Percentiles rank a stretch among this genome's conserved stretches.
Conservation (phyloP, 2,329 filamentous ascomycete species). For the Aspergillus arachidicola region DNA sequence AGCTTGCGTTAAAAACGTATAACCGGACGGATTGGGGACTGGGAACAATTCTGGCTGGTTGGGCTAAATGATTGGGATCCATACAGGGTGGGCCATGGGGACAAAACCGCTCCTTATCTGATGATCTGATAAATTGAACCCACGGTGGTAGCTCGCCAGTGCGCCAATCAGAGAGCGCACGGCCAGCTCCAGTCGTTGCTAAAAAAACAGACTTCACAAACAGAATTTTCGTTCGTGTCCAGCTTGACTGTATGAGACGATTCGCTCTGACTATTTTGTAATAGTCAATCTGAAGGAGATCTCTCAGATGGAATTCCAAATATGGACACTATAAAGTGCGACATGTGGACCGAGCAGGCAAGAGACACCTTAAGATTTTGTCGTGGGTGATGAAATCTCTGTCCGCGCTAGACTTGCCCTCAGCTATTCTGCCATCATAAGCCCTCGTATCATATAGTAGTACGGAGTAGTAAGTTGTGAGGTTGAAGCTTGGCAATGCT, state of each 20-base stretch:
- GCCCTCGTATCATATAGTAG: not conserved
- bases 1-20: not conserved
- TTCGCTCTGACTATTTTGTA: not conserved
- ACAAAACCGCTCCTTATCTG: slow-evolving; percentile 5
- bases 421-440: not conserved
- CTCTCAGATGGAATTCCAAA: not conserved
- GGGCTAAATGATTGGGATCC: not conserved
- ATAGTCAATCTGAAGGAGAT: not conserved
- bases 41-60: not conserved
- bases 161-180: not conserved
- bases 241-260: not conserved
- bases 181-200: not conserved
- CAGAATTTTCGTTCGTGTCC: not conserved
- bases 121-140: slow-evolving; percentile 7
- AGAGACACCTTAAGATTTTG: not conserved
- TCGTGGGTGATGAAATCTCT: not conserved
- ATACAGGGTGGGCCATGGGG: not conserved
- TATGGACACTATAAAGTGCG: not conserved
- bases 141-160: not conserved
- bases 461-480: too few relatives aligned
- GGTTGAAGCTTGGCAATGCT: too few relatives aligned
- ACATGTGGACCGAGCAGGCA: not conserved
- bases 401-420: not conserved
- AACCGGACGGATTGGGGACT: not conserved
- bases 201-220: not conserved